Evolutionary conservation across 2,329 filamentous ascomycete species (phyloP), one percentile per base, ranked within the genome.

Genomic region (Coniochaeta sp.): DNA sequence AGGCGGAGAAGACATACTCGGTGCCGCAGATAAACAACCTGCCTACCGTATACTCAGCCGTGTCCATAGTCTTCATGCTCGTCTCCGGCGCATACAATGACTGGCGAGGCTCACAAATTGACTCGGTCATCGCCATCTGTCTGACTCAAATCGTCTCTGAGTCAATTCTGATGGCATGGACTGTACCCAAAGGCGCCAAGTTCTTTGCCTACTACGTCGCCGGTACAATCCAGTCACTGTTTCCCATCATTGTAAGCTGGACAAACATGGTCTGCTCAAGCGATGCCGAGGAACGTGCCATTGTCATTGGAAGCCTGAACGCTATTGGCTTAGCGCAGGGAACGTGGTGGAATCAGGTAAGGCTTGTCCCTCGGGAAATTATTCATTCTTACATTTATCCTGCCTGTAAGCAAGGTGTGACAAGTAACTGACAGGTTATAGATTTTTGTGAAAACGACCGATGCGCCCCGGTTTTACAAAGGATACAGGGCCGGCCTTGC

Each of bases 61-160:
- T 70, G 26, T 71, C 68, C 62, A 64, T 66, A 12, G 64, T 71
- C 24, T 69, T 70, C 57, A 67, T 65, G 32, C 40, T 68, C 17
- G 61, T 68, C 10, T 63, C 65, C 24, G 65, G 59, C 17, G 58
- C 62, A 7, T 65, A 64, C 52, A 64, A 64, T 52, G 64, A 65
- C 28, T 64, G 62, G 62, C 57, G 62, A 19, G 60, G 59, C 22
- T 64, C 62, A 4, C 62, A 64, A 42, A 42, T 64, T 24, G 62
- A 64, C 55, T 63, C 61, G 8, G 59, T 63, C 24, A 47, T 63
- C 16, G 47, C 63, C 14, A 61, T 65, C 36, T 65, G 62, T 36
- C 59, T 65, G 50, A 63, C 58, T 5, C 64, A 64, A 57, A 64
- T 65, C 14, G 40, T 65, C 30, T 62, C 62, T 12, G 63, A 63